phyloP scores from a whole-genome alignment of 163 green algal species.

The Scenedesmus sp. region DNA sequence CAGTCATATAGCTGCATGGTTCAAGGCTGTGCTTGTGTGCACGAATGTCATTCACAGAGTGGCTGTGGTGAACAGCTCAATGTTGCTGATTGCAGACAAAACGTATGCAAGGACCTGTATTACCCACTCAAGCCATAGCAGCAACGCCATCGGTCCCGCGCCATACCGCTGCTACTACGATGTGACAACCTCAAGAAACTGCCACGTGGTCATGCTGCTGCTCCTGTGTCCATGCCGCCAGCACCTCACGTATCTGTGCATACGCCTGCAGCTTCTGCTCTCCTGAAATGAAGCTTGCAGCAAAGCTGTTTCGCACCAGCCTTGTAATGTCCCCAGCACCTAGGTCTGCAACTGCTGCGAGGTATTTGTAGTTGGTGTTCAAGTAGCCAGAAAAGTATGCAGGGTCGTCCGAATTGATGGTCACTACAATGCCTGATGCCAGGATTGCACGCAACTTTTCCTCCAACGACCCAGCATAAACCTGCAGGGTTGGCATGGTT shows the following conservation, averaged over 20 bases:
- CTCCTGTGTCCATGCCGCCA: constrained; percentile 22
- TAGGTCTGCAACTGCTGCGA: constrained; percentile 24
- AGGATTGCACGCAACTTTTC: constrained; percentile 52
- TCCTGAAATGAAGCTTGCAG: constrained; percentile 47
- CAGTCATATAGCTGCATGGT: no score
- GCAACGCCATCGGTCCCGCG: no score
- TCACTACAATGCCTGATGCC: constrained; percentile 55
- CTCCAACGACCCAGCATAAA: constrained; percentile 57
- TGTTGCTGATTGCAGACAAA: no score
- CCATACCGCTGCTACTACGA: neutral
- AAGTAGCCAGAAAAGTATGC: constrained; percentile 70
- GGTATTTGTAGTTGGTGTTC: constrained; percentile 56
- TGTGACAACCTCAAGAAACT: neutral
- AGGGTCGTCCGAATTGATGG: constrained; percentile 73
- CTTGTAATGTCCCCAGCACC: constrained; percentile 24
- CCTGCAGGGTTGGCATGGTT: constrained; percentile 56
- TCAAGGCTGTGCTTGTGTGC: no score
- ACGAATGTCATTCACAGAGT: no score
- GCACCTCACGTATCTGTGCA: neutral
- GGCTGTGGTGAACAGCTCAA: no score
- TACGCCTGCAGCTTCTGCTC: constrained; percentile 23
- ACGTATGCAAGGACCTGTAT: no score
- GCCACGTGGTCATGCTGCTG: constrained; percentile 15
- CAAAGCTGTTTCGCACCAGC: constrained; percentile 37
- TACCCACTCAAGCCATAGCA: no score